Conservation (phyloP, 371 early-diverging fungal species). For the Saksenaea vasiformis region DNA sequence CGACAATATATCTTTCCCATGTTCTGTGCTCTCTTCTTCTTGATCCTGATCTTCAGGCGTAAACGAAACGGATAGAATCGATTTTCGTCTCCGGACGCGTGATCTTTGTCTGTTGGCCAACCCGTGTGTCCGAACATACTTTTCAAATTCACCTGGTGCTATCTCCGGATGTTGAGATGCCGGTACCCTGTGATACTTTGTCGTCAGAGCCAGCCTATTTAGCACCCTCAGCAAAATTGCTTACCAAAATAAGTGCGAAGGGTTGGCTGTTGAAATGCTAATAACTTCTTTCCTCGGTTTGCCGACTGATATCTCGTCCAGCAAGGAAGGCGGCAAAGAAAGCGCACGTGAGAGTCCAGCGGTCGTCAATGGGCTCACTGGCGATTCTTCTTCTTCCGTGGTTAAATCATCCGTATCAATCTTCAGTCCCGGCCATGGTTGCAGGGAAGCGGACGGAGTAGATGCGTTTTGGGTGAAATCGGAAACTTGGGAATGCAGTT, state of each 20-base stretch:
- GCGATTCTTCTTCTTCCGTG: constrained; percentile 5
- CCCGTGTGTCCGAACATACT: constrained; percentile 43
- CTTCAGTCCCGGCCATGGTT: background rate
- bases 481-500: background rate
- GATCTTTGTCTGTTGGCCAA: constrained; percentile 31
- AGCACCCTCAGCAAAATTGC: background rate
- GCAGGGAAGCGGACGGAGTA: background rate
- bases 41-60: constrained; percentile 42
- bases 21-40: constrained; percentile 23
- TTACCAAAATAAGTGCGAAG: constrained; percentile 57
- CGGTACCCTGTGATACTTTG: constrained; percentile 45
- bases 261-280: constrained; percentile 44
- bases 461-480: background rate
- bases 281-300: constrained; percentile 35
- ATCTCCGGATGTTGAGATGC: constrained; percentile 65
- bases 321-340: constrained; percentile 25
- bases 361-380: constrained; percentile 6
- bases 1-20: constrained; percentile 9
- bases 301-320: constrained; percentile 16
- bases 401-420: background rate
- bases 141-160: constrained; percentile 60
- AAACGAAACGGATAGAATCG: constrained; percentile 52
- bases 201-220: background rate
- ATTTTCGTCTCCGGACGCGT: constrained; percentile 42
- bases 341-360: constrained; percentile 29